These are phyloP conservation scores for Botrytis squamosa DNA, from an alignment of 2,329 filamentous ascomycete genomes.

Conservation along the genomic window DNA sequence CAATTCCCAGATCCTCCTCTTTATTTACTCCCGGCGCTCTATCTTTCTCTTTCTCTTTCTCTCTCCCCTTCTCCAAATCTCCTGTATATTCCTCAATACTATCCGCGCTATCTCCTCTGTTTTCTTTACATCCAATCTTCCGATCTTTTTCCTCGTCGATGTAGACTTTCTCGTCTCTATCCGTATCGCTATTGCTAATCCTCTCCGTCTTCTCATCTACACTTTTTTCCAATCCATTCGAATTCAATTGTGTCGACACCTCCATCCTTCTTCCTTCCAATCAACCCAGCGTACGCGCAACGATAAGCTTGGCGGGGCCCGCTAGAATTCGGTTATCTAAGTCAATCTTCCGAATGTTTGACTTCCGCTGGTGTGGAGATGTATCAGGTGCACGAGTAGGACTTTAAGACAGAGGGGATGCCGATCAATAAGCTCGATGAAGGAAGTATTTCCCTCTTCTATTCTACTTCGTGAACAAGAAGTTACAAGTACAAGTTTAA, in stretches of 20 bases:
- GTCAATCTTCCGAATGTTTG: neutral
- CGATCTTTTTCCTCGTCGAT: neutral
- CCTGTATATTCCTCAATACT: neutral
- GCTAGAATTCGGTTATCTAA: neutral
- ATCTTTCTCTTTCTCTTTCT: neutral
- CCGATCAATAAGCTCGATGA: neutral
- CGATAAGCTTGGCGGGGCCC: constrained; percentile 10
- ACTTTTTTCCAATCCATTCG: neutral
- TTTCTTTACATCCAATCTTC: neutral
- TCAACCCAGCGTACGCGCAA: neutral
- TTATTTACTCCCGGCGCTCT: neutral
- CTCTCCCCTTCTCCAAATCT: neutral
- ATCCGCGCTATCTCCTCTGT: neutral
- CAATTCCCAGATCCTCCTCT: neutral
- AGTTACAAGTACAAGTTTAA: neutral
- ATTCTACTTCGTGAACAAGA: neutral
- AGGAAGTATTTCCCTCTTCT: neutral
- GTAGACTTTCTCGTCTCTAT: neutral
- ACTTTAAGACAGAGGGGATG: neutral
- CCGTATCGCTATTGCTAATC: neutral
- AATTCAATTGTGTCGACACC: neutral
- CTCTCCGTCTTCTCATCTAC: neutral
- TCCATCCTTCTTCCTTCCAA: neutral
- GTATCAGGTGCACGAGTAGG: neutral
- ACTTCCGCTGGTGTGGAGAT: neutral